phyloP scores from a whole-genome alignment of 345 rosid species.

The Hirschfeldia incana region DNA sequence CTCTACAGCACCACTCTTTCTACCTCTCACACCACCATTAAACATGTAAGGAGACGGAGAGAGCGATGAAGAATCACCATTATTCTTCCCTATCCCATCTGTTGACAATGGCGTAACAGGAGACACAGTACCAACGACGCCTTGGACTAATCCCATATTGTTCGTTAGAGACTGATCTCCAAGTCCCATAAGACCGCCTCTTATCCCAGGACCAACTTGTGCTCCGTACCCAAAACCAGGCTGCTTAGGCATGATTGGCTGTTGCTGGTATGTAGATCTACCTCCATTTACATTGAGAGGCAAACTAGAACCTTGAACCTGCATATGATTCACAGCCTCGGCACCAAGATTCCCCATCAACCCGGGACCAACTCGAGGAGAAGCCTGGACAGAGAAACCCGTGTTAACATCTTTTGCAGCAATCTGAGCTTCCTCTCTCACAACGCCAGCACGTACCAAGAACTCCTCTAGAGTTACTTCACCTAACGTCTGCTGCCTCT shows the following conservation, averaged over 20 bases:
- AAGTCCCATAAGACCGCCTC: conserved; percentile 59
- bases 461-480: conserved; percentile 96
- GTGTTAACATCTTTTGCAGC: conserved; percentile 41
- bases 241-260: conserved; percentile 71
- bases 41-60: conserved; percentile 79
- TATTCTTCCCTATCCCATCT: conserved; percentile 73
- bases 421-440: conserved; percentile 65
- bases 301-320: conserved; percentile 59
- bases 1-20: conserved; percentile 73
- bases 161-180: conserved; percentile 56
- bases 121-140: conserved; percentile 52
- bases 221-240: conserved; percentile 52
- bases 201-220: conserved; percentile 58
- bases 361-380: conserved; percentile 36
- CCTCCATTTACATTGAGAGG: conserved; percentile 67
- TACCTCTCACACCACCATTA: conserved; percentile 71
- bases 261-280: conserved; percentile 48
- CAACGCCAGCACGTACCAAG: conserved; percentile 84
- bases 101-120: conserved; percentile 79
- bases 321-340: conserved; percentile 42
- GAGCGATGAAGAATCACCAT: conserved; percentile 77
- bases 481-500: conserved; percentile 77
- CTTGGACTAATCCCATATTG: conserved; percentile 47
- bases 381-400: conserved; percentile 50
- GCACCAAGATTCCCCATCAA: conserved; percentile 43